phyloP scores from a whole-genome alignment of 371 early-diverging fungal species.

The Umbelopsis sp. region DNA sequence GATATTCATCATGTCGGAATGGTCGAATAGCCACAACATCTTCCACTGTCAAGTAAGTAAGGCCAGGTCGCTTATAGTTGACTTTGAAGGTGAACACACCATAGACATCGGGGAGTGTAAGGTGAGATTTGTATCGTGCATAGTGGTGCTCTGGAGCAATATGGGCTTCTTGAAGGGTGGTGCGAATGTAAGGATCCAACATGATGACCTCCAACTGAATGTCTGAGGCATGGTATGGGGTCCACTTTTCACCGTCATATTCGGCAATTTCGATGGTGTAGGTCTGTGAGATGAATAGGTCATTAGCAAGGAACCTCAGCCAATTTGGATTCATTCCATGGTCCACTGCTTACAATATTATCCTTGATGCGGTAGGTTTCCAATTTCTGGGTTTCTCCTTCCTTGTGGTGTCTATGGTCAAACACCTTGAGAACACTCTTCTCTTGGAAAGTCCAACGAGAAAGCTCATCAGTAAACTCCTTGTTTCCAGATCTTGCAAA shows the following conservation, averaged over 20 bases:
- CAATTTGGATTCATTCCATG: background rate
- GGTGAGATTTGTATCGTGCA: slow-evolving; percentile 55
- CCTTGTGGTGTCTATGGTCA: slow-evolving; percentile 71
- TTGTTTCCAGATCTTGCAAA: slow-evolving; percentile 67
- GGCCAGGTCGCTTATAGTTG: slow-evolving; percentile 87
- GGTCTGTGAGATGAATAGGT: slow-evolving; percentile 45
- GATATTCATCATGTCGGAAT: slow-evolving; percentile 93
- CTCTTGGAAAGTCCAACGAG: slow-evolving; percentile 93
- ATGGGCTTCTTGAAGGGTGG: slow-evolving; percentile 64
- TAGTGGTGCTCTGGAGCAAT: slow-evolving; percentile 28
- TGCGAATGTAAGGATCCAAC: slow-evolving; percentile 96
- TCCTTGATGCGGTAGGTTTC: slow-evolving; percentile 90
- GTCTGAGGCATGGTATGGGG: slow-evolving; percentile 72
- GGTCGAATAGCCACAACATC: slow-evolving; percentile 89
- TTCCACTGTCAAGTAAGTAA: slow-evolving; percentile 68
- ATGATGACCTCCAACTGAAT: slow-evolving; percentile 92
- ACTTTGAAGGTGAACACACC: slow-evolving; percentile 96
- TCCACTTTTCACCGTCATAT: slow-evolving; percentile 81
- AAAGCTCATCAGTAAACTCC: slow-evolving; percentile 71
- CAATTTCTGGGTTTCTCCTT: slow-evolving; percentile 62
- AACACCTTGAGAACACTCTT: slow-evolving; percentile 80
- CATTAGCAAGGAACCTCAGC: background rate
- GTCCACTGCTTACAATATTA: slow-evolving; percentile 68
- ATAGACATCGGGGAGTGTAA: slow-evolving; percentile 91
- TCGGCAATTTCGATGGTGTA: slow-evolving; percentile 82